Percentiles rank a stretch among this genome's conserved stretches.
These are phyloP conservation scores for Exophiala calicioides DNA, from an alignment of 2,329 filamentous ascomycete genomes.

Conservation along the genomic window DNA sequence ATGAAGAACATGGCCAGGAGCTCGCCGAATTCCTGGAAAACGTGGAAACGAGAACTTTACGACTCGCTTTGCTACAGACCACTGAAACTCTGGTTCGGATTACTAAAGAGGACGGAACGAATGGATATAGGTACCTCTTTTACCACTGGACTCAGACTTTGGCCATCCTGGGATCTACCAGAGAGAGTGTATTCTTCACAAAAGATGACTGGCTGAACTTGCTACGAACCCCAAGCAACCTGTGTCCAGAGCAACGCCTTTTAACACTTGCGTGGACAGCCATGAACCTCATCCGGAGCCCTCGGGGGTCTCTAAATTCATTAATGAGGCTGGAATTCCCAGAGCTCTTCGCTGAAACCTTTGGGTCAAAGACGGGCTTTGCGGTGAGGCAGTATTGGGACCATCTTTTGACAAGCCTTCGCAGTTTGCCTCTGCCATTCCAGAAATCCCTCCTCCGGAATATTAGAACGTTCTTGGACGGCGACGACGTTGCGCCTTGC, in stretches of 20 bases:
- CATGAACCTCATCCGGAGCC: slow-evolving; percentile 6
- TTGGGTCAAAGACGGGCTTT: slow-evolving; percentile 5
- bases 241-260: slow-evolving; percentile 8
- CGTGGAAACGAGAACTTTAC: neutral
- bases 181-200: neutral
- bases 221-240: neutral
- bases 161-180: slow-evolving; percentile 7
- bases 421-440: slow-evolving; percentile 10
- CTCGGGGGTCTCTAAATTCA: slow-evolving; percentile 1
- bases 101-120: slow-evolving; percentile 1
- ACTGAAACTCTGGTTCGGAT: slow-evolving; percentile 11
- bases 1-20: slow-evolving; percentile 4
- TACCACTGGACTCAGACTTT: slow-evolving; percentile 18
- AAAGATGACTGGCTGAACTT: slow-evolving; percentile 6
- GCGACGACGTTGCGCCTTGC: neutral
- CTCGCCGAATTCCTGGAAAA: slow-evolving; percentile 6
- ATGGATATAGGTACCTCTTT: slow-evolving; percentile 12
- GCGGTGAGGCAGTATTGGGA: neutral
- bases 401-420: slow-evolving; percentile 1
- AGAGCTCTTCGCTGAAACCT: slow-evolving; percentile 3
- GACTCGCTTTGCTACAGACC: slow-evolving; percentile 6
- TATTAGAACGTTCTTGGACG: neutral
- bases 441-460: slow-evolving; percentile 8
- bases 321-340: slow-evolving; percentile 5
- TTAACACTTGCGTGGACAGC: slow-evolving; percentile 20